phyloP scores from a whole-genome alignment of 306 rosid species.

The Dryas alaskensis region DNA sequence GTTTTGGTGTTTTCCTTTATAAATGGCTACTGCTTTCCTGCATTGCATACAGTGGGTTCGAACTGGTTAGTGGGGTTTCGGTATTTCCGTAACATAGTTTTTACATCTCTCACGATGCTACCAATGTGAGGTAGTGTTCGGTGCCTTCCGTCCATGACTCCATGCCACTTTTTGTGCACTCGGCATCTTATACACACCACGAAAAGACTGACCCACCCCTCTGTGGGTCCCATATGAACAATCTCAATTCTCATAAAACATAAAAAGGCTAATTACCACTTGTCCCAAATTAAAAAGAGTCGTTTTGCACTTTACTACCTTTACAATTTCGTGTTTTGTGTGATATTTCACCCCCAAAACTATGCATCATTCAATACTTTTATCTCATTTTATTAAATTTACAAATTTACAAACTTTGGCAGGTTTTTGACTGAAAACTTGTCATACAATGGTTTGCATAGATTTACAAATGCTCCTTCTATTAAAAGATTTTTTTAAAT shows the following conservation, averaged over 20 bases:
- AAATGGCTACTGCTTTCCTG: not conserved
- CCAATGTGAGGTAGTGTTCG: not conserved
- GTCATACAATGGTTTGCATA: no score
- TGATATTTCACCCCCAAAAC: no score
- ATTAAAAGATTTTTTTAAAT: no score
- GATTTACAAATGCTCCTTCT: no score
- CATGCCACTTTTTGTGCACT: not conserved
- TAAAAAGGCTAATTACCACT: no score
- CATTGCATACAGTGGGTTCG: not conserved
- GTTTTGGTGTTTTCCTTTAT: not conserved
- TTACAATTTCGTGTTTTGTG: no score
- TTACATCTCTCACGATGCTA: not conserved
- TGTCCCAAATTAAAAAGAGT: no score
- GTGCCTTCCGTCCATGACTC: not conserved
- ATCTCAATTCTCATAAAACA: not conserved
- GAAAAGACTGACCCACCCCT: not conserved
- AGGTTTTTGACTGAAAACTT: no score
- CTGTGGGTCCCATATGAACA: not conserved
- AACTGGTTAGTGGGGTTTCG: not conserved
- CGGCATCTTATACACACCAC: not conserved
- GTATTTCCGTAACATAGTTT: not conserved
- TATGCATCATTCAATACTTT: no score
- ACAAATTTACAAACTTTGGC: no score
- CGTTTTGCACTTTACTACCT: no score
- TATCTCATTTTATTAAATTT: no score